Percentiles rank a stretch among this genome's conserved stretches.
Conservation (phyloP, 2,329 filamentous ascomycete species). For the Nemania sp. region DNA sequence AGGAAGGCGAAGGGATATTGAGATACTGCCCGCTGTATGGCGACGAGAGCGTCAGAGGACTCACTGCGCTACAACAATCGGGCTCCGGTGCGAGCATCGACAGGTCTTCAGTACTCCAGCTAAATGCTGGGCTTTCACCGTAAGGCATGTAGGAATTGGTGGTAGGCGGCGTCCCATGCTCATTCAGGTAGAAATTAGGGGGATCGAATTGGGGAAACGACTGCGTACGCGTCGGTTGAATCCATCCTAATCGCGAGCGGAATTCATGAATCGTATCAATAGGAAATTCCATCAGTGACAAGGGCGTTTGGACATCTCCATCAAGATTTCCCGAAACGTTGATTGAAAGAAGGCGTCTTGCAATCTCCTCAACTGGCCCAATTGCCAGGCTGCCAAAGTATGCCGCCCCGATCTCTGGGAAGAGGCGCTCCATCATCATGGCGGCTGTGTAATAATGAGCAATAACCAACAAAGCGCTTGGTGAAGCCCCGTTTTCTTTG, state of each 20-base stretch:
- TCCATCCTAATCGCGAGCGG: constrained; percentile 69
- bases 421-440: constrained; percentile 84
- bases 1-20: constrained; percentile 64
- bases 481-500: constrained; percentile 73
- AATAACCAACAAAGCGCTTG: constrained; percentile 79
- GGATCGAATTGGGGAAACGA: constrained; percentile 64
- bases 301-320: constrained; percentile 61
- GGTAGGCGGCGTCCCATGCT: constrained; percentile 47
- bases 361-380: constrained; percentile 83
- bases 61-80: constrained; percentile 52
- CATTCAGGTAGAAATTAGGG: constrained; percentile 54
- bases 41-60: constrained; percentile 60
- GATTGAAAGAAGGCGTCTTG: constrained; percentile 71
- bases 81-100: constrained; percentile 56
- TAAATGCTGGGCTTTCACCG: constrained; percentile 59
- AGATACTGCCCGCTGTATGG: constrained; percentile 63
- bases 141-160: constrained; percentile 55
- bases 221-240: constrained; percentile 59
- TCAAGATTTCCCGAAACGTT: constrained; percentile 62
- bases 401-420: constrained; percentile 85
- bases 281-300: constrained; percentile 72
- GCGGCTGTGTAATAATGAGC: constrained; percentile 91
- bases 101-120: constrained; percentile 66
- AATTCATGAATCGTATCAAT: constrained; percentile 71
- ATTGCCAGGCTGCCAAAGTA: constrained; percentile 84